Percentiles rank a stretch among this genome's conserved stretches.
phyloP scores from a whole-genome alignment of 78 protist genomes.

The Dictyostelium citrinum region DNA sequence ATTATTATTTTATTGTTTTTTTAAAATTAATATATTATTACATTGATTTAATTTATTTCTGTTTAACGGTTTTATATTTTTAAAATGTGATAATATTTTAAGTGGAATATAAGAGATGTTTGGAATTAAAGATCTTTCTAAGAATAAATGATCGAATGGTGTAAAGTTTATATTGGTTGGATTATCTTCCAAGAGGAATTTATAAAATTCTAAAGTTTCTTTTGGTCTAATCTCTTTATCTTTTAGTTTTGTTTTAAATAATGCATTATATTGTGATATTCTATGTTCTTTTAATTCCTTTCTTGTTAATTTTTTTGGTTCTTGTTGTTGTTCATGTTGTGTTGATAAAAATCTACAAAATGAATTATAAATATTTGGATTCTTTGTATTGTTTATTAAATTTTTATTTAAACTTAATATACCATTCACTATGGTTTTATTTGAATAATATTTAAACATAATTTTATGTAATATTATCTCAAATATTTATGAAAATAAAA shows the following conservation, averaged over 20 bases:
- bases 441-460: not conserved
- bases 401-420: not conserved
- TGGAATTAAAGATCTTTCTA: not conserved
- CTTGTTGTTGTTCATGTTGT: not conserved
- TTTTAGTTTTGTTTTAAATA: not conserved
- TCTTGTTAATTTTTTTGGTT: not conserved
- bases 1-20: not conserved
- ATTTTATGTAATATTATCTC: not conserved
- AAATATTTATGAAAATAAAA: not conserved
- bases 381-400: not conserved
- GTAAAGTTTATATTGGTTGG: not conserved
- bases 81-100: not conserved
- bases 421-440: not conserved
- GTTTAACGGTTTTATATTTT: slow-evolving; percentile 1
- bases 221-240: not conserved
- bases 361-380: not conserved
- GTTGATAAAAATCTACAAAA: not conserved
- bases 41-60: not conserved
- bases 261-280: not conserved
- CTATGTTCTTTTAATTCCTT: not conserved
- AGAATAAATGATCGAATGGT: not conserved
- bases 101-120: not conserved
- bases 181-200: not conserved
- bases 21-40: not conserved
- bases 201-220: not conserved